A percentile compares a stretch with the other conserved stretches of the same genome.
phyloP scores from a whole-genome alignment of 768 basidiomycete genomes.

The Paxillus ammoniavirescens region DNA sequence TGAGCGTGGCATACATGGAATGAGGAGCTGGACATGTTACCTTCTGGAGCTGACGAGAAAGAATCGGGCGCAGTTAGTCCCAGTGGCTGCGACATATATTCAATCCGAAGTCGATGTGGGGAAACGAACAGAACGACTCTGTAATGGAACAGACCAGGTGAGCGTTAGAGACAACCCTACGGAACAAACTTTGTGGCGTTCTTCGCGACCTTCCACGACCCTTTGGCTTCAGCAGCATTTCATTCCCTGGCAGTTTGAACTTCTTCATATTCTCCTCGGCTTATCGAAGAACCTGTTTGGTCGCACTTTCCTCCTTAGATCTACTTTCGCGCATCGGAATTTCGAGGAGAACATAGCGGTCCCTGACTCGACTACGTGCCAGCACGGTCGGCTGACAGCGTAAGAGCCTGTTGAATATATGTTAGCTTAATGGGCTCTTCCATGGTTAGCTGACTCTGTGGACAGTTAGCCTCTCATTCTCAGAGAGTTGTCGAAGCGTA shows the following conservation, averaged over 20 bases:
- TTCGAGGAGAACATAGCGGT: no score
- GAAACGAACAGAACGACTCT: conserved; percentile 76
- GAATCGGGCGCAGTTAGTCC: no score
- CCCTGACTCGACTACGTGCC: no score
- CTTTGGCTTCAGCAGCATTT: conserved; percentile 52
- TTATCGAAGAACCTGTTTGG: no score
- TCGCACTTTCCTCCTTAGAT: no score
- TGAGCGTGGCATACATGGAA: conserved; percentile 75
- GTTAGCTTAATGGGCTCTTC: conserved; percentile 57
- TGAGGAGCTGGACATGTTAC: conserved; percentile 49
- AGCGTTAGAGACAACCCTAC: neutral
- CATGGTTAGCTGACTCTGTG: conserved; percentile 33
- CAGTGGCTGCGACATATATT: conserved; percentile 86
- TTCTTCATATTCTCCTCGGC: conserved; percentile 45
- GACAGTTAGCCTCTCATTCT: neutral
- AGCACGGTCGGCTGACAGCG: conserved; percentile 47
- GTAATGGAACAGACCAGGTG: neutral
- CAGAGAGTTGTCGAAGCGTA: neutral
- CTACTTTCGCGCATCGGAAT: no score
- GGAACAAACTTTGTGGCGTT: conserved; percentile 53
- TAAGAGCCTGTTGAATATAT: conserved; percentile 58
- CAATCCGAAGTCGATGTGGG: conserved; percentile 80
- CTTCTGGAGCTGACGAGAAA: conserved; percentile 34
- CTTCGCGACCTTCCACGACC: conserved; percentile 63
- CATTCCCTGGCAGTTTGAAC: conserved; percentile 53